phyloP scores from a whole-genome alignment of 345 rosid genomes.

The Populus nigra region DNA sequence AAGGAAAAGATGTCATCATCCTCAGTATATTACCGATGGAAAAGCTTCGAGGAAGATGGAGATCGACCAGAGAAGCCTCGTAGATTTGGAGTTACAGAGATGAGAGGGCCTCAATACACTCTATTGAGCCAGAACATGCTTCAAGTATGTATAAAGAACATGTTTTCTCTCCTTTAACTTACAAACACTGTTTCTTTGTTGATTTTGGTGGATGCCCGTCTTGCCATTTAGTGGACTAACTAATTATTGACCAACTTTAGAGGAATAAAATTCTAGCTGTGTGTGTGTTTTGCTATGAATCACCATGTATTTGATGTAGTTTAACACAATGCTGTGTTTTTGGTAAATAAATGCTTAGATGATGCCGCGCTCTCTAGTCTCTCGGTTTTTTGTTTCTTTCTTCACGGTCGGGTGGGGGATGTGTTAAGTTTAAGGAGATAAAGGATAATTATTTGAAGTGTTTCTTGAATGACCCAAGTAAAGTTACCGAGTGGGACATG shows the following conservation, averaged over 20 bases:
- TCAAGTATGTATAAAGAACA: slow-evolving; percentile 36
- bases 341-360: neutral
- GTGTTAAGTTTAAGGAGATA: neutral
- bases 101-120: slow-evolving; percentile 71
- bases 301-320: neutral
- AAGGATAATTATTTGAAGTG: neutral
- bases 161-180: neutral
- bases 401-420: neutral
- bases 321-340: neutral
- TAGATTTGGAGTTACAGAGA: slow-evolving; percentile 83
- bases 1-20: slow-evolving; percentile 31
- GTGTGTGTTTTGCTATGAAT: neutral
- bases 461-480: neutral
- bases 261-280: neutral
- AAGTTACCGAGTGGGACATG: neutral
- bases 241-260: neutral
- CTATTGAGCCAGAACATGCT: slow-evolving; percentile 61
- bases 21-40: slow-evolving; percentile 56
- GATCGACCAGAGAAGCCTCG: slow-evolving; percentile 96
- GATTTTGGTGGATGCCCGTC: neutral
- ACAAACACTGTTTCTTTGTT: neutral
- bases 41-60: slow-evolving; percentile 69
- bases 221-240: neutral
- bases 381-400: too few relatives aligned
- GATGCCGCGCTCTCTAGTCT: neutral